Evolutionary conservation across 495 filamentous ascomycete species (phyloP).

Genomic region (Parathielavia hyrcaniae): DNA sequence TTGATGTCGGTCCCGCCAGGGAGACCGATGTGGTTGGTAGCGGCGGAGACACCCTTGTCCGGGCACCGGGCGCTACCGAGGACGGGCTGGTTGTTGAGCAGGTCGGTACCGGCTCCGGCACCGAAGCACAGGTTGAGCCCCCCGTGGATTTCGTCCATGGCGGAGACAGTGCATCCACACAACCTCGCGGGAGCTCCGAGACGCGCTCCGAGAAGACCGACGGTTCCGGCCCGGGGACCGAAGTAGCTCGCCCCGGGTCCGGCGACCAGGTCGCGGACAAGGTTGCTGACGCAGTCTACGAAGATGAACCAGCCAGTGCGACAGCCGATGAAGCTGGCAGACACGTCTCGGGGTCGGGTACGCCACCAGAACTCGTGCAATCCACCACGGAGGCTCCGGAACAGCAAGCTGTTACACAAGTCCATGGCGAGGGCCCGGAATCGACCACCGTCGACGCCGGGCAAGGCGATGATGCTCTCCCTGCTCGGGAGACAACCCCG

Average conservation of each 20-base stretch:
- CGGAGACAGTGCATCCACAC: too few relatives aligned
- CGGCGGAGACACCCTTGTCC: background rate
- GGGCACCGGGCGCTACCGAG: background rate
- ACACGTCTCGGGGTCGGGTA: background rate
- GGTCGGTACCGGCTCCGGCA: background rate
- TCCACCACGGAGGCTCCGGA: background rate
- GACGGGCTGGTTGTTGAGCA: too few relatives aligned
- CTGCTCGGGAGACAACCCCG: background rate
- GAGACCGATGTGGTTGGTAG: background rate
- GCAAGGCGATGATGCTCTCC: background rate
- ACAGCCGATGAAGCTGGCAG: background rate
- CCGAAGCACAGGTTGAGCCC: background rate
- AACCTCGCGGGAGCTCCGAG: background rate
- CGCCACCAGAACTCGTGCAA: background rate
- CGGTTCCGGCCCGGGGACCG: background rate
- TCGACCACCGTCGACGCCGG: background rate
- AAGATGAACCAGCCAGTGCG: background rate
- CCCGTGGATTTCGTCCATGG: background rate
- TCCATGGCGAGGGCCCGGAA: background rate
- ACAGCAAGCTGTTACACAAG: background rate
- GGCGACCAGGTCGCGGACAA: background rate
- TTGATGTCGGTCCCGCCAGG: background rate
- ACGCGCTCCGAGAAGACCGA: background rate
- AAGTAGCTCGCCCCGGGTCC: background rate
- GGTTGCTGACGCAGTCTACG: background rate